Evolutionary conservation across 2,329 filamentous ascomycete genomes (phyloP), one percentile per base, ranked within the genome.

Genomic region (Aspergillus ochraceus): DNA sequence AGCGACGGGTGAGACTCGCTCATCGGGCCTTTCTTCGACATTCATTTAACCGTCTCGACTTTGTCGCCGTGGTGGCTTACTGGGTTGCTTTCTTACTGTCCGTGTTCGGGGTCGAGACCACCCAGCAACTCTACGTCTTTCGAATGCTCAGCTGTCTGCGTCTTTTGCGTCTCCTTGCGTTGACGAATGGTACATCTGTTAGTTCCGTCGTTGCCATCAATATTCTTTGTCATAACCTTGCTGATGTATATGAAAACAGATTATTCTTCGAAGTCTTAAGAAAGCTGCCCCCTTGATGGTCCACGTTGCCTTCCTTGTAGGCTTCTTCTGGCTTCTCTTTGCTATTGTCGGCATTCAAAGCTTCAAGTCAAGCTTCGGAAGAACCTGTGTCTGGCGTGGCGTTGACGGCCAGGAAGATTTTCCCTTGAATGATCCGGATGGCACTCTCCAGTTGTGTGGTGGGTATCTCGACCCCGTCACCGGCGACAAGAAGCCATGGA

Each of bases 291-390:
- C 96, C 2, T 81, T 97, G 39, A 86, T 99, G 24, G 86, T 97
- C 26, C 92, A 97, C 63, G 93, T 99, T 32, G 93, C 91, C 1
- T 97, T 99, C 72, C 81, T 99, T 22, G 92, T 99, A 66, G 86
- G 90, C 14, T 99, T 99, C 78, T 99, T 99, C 77, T 99, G 95
- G 95, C 84, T 99, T 47, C 80, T 98, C 11, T 99, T 99, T 78
- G 95, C 92, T 42, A 97, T 99, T 63, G 88, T 99, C 60, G 96
- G 95, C 6, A 90, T 99, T 22, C 96, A 99, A 74, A 97, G 91
- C 76, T 99, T 99, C 80, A 94, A 94, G 76, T 88, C 90, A 9
- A 94, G 90, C 74, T 77, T 94, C 24, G 86, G 85, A 66, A 88
- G 91, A 52, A 88, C 87, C 63, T 95, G 91, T 72, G 87, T 92